phyloP scores from a whole-genome alignment of 169 alveolate genomes.

The Toxoplasma gondii region DNA sequence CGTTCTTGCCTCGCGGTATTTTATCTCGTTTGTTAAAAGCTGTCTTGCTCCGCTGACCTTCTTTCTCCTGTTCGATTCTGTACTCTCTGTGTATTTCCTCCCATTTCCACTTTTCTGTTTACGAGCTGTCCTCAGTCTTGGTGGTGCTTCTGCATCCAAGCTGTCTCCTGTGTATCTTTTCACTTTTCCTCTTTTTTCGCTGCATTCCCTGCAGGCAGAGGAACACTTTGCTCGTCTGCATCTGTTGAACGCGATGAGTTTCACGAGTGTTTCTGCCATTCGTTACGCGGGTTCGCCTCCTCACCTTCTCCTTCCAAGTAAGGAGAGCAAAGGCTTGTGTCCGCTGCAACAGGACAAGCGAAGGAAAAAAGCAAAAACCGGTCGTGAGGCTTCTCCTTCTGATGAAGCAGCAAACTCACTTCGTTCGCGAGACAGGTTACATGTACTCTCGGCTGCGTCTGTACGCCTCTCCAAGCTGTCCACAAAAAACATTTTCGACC shows the following conservation, averaged over 20 bases:
- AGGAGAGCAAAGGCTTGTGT: background rate
- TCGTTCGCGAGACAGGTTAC: no score
- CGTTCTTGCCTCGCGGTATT: background rate
- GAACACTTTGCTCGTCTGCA: background rate
- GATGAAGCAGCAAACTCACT: no score
- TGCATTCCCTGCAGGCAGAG: conserved; percentile 7
- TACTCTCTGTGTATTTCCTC: background rate
- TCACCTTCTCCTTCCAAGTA: background rate
- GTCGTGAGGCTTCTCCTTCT: no score
- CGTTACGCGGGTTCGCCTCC: background rate
- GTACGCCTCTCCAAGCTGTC: no score
- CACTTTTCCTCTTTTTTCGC: background rate
- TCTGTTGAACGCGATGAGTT: conserved; percentile 19
- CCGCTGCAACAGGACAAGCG: no score
- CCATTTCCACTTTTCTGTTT: background rate
- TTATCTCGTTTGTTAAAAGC: background rate
- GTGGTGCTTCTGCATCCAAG: background rate
- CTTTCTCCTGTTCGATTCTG: background rate
- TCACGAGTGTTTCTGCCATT: background rate
- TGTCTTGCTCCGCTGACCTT: background rate
- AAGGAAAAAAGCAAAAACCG: no score
- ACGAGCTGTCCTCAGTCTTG: no score
- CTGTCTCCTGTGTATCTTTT: background rate
- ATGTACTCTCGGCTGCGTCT: no score
- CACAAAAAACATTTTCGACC: no score